These are phyloP conservation scores for Thalia dealbata DNA, from an alignment of 176 grass and related monocot genomes.

Conservation along the genomic window DNA sequence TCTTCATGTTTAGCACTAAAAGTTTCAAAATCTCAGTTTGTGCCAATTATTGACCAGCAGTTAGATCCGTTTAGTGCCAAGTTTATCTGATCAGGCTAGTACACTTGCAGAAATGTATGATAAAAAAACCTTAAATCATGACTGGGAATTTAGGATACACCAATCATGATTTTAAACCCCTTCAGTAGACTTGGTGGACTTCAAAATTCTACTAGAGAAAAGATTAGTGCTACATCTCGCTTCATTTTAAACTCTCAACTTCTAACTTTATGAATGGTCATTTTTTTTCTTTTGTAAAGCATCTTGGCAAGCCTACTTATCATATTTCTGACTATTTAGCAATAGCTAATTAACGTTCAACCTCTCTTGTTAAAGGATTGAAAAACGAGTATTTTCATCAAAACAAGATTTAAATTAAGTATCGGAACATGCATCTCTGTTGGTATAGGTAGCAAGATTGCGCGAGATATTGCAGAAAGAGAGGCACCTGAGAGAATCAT, in stretches of 20 bases:
- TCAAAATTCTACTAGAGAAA: too few species aligned
- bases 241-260: not conserved
- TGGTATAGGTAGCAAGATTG: slow-evolving; percentile 69
- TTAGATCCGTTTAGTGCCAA: too few species aligned
- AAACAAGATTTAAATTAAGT: not conserved
- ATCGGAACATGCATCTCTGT: slow-evolving; percentile 23
- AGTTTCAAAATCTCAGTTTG: too few species aligned
- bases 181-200: too few species aligned
- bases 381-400: too few species aligned
- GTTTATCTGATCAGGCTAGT: too few species aligned
- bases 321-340: not conserved
- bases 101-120: too few species aligned
- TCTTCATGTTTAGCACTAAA: too few species aligned
- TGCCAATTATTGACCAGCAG: too few species aligned
- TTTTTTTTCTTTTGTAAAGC: not conserved
- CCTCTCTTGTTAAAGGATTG: not conserved
- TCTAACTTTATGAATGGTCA: not conserved
- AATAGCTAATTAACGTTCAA: not conserved
- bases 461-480: slow-evolving; percentile 69
- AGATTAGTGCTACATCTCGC: not conserved
- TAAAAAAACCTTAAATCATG: too few species aligned
- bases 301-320: not conserved
- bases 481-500: slow-evolving; percentile 53
- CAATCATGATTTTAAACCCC: not conserved
- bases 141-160: not conserved